Base-by-base conservation (phyloP, 2,329 filamentous ascomycete genomes). In the Penicillium expansum region DNA sequence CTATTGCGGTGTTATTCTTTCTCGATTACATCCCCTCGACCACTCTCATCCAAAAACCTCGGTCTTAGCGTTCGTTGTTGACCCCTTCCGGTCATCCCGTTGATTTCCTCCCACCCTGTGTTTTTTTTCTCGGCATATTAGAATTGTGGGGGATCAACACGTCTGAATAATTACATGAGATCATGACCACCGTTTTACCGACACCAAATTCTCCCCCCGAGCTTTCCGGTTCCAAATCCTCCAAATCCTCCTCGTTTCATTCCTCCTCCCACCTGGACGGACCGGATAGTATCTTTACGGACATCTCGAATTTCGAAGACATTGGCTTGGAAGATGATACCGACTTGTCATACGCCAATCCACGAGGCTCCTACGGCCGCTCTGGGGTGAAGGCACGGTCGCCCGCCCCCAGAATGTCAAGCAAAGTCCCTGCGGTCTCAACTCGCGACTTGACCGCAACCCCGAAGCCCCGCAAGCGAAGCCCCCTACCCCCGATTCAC, bases 261-360 rank as follows among this genome's bases (percentile, higher is more conserved):
- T 96, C 92, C 37, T 87, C 89, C 55, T 86, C 84, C 60, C 88
- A 87, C 51, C 79, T 85, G 67, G 88, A 91, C 67, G 89, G 90
- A 65, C 74, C 77, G 27, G 86, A 87, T 68, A 84, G 82, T 64
- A 82, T 86, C 49, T 78, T 90, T 44, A 82, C 86, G 51, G 90
- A 96, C 69, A 84, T 88, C 56, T 86, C 86, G 62, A 87, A 97
- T 72, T 97, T 97, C 68, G 93, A 97, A 73, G 93, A 97, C 63
- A 96, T 97, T 71, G 91, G 89, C 13, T 84, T 97, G 30, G 88
- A 92, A 58, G 87, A 90, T 66, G 87, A 92, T 60, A 67, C 76
- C 27, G 80, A 81, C 29, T 29, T 69, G 24, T 63, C 71, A 49
- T 69, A 73, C 59, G 62, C 67, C 52, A 58, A 70, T 51, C 57